phyloP scores from a whole-genome alignment of 2,329 filamentous ascomycete species.

The Fonsecaea monophora region DNA sequence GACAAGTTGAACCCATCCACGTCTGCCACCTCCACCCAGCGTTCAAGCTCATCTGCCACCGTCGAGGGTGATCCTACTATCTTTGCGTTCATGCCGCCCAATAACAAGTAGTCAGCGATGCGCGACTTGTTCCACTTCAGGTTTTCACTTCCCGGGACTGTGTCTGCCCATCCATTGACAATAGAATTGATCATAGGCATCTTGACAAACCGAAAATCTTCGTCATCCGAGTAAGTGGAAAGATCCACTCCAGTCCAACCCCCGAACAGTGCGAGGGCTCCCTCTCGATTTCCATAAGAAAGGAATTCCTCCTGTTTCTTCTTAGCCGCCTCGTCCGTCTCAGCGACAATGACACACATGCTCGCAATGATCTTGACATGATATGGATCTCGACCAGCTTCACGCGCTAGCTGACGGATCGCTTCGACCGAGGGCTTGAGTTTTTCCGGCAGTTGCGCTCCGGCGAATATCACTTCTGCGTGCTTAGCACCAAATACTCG shows the following conservation, averaged over 20 bases:
- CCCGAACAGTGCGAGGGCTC: slow-evolving; percentile 62
- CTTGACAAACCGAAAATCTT: slow-evolving; percentile 64
- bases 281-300: slow-evolving; percentile 60
- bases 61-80: slow-evolving; percentile 64
- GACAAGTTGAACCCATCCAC: slow-evolving; percentile 74
- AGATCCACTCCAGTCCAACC: slow-evolving; percentile 69
- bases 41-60: slow-evolving; percentile 71
- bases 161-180: slow-evolving; percentile 37
- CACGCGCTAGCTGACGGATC: slow-evolving; percentile 60
- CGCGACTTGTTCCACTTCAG: slow-evolving; percentile 49
- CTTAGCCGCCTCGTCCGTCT: slow-evolving; percentile 60
- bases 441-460: slow-evolving; percentile 64
- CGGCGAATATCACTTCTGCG: slow-evolving; percentile 67
- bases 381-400: slow-evolving; percentile 62
- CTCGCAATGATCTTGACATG: slow-evolving; percentile 64
- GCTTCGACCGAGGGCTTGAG: slow-evolving; percentile 59
- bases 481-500: slow-evolving; percentile 64
- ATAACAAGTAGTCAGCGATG: slow-evolving; percentile 54
- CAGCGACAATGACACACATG: slow-evolving; percentile 58
- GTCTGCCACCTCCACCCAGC: slow-evolving; percentile 71
- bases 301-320: slow-evolving; percentile 60
- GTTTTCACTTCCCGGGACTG: slow-evolving; percentile 47
- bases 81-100: slow-evolving; percentile 59
- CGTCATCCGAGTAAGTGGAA: slow-evolving; percentile 63
- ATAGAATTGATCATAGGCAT: slow-evolving; percentile 58